Base-by-base conservation (phyloP, 306 rosid species). In the Corylus avellana region DNA sequence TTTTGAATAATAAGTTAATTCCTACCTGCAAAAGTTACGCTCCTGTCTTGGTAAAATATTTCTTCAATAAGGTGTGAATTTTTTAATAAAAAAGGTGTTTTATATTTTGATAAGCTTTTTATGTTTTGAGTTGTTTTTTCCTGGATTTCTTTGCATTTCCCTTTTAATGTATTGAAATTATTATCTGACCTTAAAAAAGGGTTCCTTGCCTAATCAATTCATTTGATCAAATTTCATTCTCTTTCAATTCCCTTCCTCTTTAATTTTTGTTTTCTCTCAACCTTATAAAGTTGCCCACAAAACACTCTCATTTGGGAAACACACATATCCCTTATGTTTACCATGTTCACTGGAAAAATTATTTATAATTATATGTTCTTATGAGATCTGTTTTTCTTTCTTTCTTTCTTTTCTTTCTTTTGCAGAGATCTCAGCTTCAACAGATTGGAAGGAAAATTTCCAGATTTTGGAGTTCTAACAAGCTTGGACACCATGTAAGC, bases 381-480 rank as follows among this genome's bases (percentile, higher is more conserved):
- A 11, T 18, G n/a, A 67, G 51, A 39, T 67, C 16, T 42, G 27
- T 18, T 62, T 42, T 67, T 12, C 14, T 49, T 49, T 6, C 46
- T 3, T 49, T 49, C 14, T 9, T 49, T 42, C 11, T 3, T 11
- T 2, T 18, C n/a, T 71, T 37, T 48, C 49, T 42, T 27, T 14
- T 25, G 59, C 49, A 82, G 79, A 27, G 82, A 82, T 78, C 79
- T 83, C 32, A 83, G 86, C 67, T 83, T 83, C 76, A 83, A 83
- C 76, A 78, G 68, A 37, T 48, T 83, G 68, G 67, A 67, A 56
- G 86, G 77, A 37, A 51, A 25, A 53, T 57, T 83, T 66, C 79
- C 82, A 58, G 14, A 83, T 57, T 29, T 74, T 67, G 76, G 16
- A 13, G 53, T 12, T 67, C 56, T 78, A 47, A 58, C 18, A 16